A percentile compares a stretch with the other conserved stretches of the same genome.
Evolutionary conservation across 805 yeast genomes (phyloP).

Genomic region (Saccharomycopsis olivae): DNA sequence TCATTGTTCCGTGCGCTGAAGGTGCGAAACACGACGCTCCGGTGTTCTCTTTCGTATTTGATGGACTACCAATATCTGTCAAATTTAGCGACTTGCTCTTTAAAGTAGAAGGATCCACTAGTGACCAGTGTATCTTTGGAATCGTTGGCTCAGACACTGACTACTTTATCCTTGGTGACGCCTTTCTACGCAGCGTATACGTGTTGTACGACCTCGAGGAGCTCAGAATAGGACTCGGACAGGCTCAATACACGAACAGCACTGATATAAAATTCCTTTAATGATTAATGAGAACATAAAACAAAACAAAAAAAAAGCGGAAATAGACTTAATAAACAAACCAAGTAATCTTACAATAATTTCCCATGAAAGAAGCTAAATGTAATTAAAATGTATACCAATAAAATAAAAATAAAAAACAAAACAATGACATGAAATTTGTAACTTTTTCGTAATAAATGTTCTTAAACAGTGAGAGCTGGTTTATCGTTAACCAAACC

Average conservation of each 20-base stretch:
- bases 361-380: no score
- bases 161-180: constrained; percentile 46
- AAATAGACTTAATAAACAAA: no score
- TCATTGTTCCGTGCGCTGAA: constrained; percentile 7
- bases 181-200: constrained; percentile 53
- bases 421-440: no score
- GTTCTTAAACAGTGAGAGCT: no score
- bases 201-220: constrained; percentile 57
- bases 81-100: constrained; percentile 32
- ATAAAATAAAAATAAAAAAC: no score
- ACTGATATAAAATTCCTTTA: no score
- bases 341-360: no score
- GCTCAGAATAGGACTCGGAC: constrained; percentile 46
- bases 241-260: no score
- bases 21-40: constrained; percentile 25
- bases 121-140: constrained; percentile 13
- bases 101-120: constrained; percentile 1
- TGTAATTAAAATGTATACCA: no score
- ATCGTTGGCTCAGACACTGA: constrained; percentile 11
- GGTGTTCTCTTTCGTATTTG: constrained; percentile 39
- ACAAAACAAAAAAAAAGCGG: no score
- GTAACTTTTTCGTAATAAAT: no score
- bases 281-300: no score
- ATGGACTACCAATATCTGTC: constrained; percentile 43
- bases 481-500: constrained; percentile 4